Percentiles rank a stretch among this genome's conserved stretches.
Evolutionary conservation across 768 basidiomycete species (phyloP).

Genomic region (Suillus americanus): DNA sequence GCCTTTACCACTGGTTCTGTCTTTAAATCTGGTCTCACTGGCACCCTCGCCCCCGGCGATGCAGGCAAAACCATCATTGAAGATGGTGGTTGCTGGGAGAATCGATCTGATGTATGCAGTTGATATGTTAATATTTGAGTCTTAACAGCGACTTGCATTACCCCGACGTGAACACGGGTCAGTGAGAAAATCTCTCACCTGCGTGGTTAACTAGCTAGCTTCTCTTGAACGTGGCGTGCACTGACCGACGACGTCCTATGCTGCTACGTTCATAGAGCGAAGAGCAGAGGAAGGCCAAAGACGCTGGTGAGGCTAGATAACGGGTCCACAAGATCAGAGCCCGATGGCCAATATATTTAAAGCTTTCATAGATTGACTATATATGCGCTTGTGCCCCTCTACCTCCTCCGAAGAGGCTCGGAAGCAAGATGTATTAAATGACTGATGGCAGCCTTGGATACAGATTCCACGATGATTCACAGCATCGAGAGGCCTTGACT

Average conservation of each 20-base stretch:
- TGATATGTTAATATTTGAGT: not conserved
- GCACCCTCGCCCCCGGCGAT: not conserved
- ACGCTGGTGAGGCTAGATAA: not conserved
- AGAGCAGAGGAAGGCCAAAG: not conserved
- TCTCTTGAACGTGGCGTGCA: not conserved
- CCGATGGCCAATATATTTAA: not conserved
- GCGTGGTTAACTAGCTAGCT: not conserved
- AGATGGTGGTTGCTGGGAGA: not conserved
- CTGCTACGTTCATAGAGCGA: not conserved
- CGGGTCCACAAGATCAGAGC: not conserved
- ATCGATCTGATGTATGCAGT: not conserved
- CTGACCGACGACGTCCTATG: not conserved
- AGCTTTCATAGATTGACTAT: not conserved
- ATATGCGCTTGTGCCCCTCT: not conserved
- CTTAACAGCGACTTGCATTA: not conserved
- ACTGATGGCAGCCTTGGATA: constrained; percentile 13
- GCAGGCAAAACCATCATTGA: not conserved
- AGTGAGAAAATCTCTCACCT: not conserved
- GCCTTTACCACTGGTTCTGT: not conserved
- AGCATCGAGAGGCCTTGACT: not conserved
- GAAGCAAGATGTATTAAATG: not conserved
- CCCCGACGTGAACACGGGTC: not conserved
- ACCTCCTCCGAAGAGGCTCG: not conserved
- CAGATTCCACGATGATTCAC: not conserved
- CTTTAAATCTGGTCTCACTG: not conserved